phyloP scores from a whole-genome alignment of 331 rosid genomes.

The Acacia concinna region DNA sequence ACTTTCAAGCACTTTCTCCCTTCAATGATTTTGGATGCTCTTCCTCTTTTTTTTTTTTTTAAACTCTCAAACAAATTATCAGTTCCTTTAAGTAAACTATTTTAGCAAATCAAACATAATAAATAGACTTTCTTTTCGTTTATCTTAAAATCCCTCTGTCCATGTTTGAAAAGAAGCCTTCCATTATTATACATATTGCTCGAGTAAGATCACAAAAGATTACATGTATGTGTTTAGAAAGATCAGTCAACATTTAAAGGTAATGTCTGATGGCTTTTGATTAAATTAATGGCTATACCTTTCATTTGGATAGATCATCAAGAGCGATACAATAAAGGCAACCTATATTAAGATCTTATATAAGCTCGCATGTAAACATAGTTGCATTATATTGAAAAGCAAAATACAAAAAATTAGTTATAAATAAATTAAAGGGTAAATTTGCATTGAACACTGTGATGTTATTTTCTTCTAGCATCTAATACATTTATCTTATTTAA shows the following conservation, averaged over 20 bases:
- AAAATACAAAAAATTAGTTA: too few relatives aligned
- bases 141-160: background rate
- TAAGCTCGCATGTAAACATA: background rate
- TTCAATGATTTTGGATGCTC: too few relatives aligned
- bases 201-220: background rate
- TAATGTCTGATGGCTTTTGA: background rate
- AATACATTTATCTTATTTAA: too few relatives aligned
- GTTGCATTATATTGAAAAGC: background rate
- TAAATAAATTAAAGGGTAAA: too few relatives aligned
- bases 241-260: constrained; percentile 2
- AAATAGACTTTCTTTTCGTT: background rate
- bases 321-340: background rate
- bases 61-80: too few relatives aligned
- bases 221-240: background rate
- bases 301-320: background rate
- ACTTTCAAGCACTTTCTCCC: too few relatives aligned
- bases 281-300: background rate
- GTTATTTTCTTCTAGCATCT: too few relatives aligned
- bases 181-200: background rate
- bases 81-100: background rate
- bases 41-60: too few relatives aligned
- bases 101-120: background rate
- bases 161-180: background rate
- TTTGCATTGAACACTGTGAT: too few relatives aligned
- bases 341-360: background rate